Conservation (phyloP, 129 eudicot species). For the Tagetes patula region DNA sequence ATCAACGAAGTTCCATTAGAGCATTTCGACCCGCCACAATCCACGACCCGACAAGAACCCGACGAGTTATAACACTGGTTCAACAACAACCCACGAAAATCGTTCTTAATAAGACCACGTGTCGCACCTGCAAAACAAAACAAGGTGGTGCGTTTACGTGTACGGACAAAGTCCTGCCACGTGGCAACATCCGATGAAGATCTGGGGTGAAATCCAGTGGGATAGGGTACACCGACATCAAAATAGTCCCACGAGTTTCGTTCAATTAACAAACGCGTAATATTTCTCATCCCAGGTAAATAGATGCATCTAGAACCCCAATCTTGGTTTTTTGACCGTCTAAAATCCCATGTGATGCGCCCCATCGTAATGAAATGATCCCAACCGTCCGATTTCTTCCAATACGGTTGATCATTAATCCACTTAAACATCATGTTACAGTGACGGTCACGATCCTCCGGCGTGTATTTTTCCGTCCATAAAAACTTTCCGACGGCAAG, state of each 20-base stretch:
- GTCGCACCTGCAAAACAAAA: slow-evolving; percentile 90
- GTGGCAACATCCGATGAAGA: slow-evolving; percentile 44
- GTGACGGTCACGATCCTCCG: slow-evolving; percentile 58
- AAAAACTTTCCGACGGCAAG: slow-evolving; percentile 76
- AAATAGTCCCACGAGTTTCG: slow-evolving; percentile 92
- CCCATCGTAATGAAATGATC: slow-evolving; percentile 89
- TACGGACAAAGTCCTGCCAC: slow-evolving; percentile 77
- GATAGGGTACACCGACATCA: slow-evolving; percentile 92
- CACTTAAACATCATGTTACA: slow-evolving; percentile 67
- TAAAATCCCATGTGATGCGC: slow-evolving; percentile 93
- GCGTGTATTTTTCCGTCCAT: slow-evolving; percentile 46
- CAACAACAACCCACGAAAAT: slow-evolving; percentile 63
- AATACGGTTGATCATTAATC: slow-evolving; percentile 55
- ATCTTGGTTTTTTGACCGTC: slow-evolving; percentile 54
- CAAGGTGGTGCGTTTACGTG: slow-evolving; percentile 46
- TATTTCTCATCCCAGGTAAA: slow-evolving; percentile 70
- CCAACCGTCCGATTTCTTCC: slow-evolving; percentile 68
- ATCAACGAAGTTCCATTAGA: slow-evolving; percentile 64
- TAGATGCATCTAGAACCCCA: slow-evolving; percentile 90
- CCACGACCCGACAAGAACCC: slow-evolving; percentile 73
- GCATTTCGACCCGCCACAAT: slow-evolving; percentile 74
- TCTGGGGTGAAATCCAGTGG: slow-evolving; percentile 94
- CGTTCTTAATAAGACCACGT: slow-evolving; percentile 74
- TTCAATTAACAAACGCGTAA: slow-evolving; percentile 80
- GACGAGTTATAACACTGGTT: slow-evolving; percentile 57